A percentile compares a stretch with the other conserved stretches of the same genome.
These are phyloP conservation scores for Geotrichum carabidarum DNA, from an alignment of 1,139 yeast species.

Conservation along the genomic window DNA sequence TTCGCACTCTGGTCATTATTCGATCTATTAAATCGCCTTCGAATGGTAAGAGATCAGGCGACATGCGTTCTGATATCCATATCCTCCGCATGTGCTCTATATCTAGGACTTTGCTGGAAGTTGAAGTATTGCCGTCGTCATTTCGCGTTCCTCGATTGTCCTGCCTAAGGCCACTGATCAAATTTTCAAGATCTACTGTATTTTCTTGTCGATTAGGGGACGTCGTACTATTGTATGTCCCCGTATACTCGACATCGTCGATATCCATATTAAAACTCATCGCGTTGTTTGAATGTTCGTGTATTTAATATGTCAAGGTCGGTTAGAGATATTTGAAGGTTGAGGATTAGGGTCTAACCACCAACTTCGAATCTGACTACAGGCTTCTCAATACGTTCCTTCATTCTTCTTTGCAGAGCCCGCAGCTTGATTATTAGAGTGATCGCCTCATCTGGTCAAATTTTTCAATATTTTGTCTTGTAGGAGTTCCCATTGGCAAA, in stretches of 20 bases:
- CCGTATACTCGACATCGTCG: slow-evolving; percentile 5
- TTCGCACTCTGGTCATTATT: slow-evolving; percentile 54
- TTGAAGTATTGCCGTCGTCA: not conserved
- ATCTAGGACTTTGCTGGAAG: slow-evolving; percentile 9
- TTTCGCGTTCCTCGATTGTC: not conserved
- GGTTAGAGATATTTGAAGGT: no score
- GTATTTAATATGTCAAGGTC: no score
- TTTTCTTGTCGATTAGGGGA: not conserved
- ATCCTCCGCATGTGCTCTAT: slow-evolving; percentile 47
- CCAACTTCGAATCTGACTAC: no score
- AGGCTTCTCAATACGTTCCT: no score
- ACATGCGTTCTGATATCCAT: slow-evolving; percentile 80
- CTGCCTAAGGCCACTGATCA: slow-evolving; percentile 9
- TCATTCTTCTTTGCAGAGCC: no score
- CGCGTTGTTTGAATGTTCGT: not conserved
- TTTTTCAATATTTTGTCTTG: no score
- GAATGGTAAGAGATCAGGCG: slow-evolving; percentile 78
- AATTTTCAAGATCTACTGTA: slow-evolving; percentile 9
- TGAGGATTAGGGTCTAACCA: no score
- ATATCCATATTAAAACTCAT: slow-evolving; percentile 13
- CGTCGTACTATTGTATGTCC: not conserved
- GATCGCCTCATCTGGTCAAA: no score
- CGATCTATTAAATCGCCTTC: slow-evolving; percentile 55
- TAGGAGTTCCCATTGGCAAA: not conserved
- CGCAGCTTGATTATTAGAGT: no score